phyloP scores from a whole-genome alignment of 805 yeast genomes.

The Hanseniaspora occidentalis region DNA sequence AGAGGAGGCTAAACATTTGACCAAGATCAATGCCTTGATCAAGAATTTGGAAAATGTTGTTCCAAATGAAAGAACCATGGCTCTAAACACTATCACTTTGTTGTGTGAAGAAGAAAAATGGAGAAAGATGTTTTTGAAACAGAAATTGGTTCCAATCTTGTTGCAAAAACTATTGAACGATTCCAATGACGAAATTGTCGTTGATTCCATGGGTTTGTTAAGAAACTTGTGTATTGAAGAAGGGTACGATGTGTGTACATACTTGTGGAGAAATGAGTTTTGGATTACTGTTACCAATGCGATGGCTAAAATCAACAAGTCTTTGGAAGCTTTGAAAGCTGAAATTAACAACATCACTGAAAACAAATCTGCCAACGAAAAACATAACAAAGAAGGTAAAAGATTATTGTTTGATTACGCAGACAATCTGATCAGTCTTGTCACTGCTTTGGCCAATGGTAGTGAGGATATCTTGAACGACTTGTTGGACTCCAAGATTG shows the following conservation, averaged over 20 bases:
- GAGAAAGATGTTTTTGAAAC: constrained; percentile 55
- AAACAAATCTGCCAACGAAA: constrained; percentile 14
- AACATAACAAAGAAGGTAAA: constrained; percentile 28
- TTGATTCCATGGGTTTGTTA: constrained; percentile 69
- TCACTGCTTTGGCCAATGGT: constrained; percentile 53
- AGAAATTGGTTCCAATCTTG: constrained; percentile 51
- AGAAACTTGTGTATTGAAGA: constrained; percentile 72
- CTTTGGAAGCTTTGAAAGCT: constrained; percentile 32
- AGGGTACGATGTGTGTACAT: constrained; percentile 70
- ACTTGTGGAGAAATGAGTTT: constrained; percentile 66
- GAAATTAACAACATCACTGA: constrained; percentile 7
- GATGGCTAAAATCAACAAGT: constrained; percentile 36
- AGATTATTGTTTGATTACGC: constrained; percentile 49
- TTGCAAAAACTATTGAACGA: constrained; percentile 57
- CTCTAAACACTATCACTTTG: constrained; percentile 59
- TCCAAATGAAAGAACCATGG: constrained; percentile 66
- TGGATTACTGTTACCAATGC: constrained; percentile 49
- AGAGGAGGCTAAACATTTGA: constrained; percentile 33
- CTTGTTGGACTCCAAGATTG: constrained; percentile 17
- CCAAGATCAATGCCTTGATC: constrained; percentile 54
- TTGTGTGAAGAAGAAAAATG: constrained; percentile 56
- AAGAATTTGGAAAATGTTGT: constrained; percentile 47
- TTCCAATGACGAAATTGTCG: constrained; percentile 58
- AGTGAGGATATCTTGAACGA: constrained; percentile 34
- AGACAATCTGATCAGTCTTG: constrained; percentile 61